Evolutionary conservation across 148 eudicot species (phyloP), one percentile per base, ranked within the genome.

Genomic region (Chenopodium suecicum): DNA sequence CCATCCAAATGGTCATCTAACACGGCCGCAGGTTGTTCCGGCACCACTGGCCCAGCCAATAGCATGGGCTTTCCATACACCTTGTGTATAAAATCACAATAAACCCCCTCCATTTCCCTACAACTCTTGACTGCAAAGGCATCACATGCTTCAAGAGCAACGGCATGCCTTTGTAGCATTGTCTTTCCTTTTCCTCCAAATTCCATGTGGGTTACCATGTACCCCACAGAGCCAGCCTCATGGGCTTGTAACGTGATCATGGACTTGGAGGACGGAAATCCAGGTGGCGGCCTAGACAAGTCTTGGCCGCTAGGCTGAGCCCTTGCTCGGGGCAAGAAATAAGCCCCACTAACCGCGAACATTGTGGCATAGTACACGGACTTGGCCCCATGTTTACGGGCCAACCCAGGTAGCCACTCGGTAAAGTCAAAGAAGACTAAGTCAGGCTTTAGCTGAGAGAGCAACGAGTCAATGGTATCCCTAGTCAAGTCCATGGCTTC

Each of bases 341-440:
- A 62, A 79, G 75, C 80, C 52, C 0, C 31, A n/a, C 14, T 74
- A 12, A 83, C 72, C 4, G 80, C 19, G 32, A 78, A 69, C 4
- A 77, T 25, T 0, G 82, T 46, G 63, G 58, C 14, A 27, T 85
- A 86, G 34, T 48, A 34, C 1, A 89, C n/a, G 14, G 85, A 71
- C 80, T 86, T 89, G 11, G 78, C 76, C 25, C 79, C 82, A 12
- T 70, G 75, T n/a, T 72, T 70, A 16, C 71, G 82, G 7, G 88
- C 87, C 41, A 90, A 2, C 0, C 48, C 27, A 0, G 92, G 92
- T 9, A 90, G 0, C 92, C 92, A 90, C 37, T 86, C 71, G 1
- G 85, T 68, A 7, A 90, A 83, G 82, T 90, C 92, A 62, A 27
- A 85, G 76, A 90, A 86, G 0, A 86, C 76, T 20, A 83, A 70